Conservation (phyloP, 768 basidiomycete species). For the Phlebiopsis gigantea region DNA sequence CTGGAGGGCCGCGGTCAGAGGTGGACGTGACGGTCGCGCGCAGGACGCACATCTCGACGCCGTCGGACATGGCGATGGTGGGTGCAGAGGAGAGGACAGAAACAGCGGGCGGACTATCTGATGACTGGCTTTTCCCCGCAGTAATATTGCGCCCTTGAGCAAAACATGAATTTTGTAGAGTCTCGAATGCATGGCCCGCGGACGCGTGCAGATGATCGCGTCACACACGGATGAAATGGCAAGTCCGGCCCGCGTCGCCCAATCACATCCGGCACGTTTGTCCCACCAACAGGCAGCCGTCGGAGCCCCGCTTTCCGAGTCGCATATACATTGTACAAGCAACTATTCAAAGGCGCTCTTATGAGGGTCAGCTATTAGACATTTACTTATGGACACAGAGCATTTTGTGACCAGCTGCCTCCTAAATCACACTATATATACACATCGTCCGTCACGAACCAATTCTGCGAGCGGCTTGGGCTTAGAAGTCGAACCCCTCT, state of each 20-base stretch:
- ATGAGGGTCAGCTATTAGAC: too few relatives aligned
- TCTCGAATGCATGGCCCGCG: background rate
- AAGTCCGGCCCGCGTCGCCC: constrained; percentile 1
- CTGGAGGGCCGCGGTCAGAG: constrained; percentile 27
- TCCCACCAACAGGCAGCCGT: background rate
- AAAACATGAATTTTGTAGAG: constrained; percentile 2
- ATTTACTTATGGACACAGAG: background rate
- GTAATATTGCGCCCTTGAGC: background rate
- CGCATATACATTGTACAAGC: background rate
- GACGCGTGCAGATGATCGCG: constrained; percentile 10
- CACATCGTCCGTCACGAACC: background rate
- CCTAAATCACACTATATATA: background rate
- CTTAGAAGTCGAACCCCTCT: constrained; percentile 86
- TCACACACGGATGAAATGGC: constrained; percentile 5
- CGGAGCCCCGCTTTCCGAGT: background rate
- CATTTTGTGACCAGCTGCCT: too few relatives aligned
- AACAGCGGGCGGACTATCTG: background rate
- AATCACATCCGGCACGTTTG: constrained; percentile 5
- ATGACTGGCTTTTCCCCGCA: background rate
- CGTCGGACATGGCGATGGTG: constrained; percentile 40
- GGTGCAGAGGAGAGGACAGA: constrained; percentile 2
- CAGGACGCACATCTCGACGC: constrained; percentile 54
- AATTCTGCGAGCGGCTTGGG: background rate
- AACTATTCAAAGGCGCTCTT: too few relatives aligned
- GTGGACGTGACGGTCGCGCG: background rate